Percentiles rank a stretch among this genome's conserved stretches.
phyloP scores from a whole-genome alignment of 2,329 filamentous ascomycete species.

The Fusarium sp. region DNA sequence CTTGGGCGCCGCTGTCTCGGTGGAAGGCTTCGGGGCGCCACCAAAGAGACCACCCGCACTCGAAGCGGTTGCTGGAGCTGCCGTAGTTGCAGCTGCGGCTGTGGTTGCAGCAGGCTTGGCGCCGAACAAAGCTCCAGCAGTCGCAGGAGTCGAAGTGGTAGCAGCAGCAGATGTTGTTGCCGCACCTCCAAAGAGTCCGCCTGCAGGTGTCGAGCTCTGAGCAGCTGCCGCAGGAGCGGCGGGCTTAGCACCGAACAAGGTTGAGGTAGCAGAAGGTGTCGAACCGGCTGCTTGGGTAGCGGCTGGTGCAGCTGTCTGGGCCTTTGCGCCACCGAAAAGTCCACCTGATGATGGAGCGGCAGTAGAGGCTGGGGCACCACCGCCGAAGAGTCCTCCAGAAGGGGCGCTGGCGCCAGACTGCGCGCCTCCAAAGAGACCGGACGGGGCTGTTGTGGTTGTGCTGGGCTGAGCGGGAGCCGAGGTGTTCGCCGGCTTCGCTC shows the following conservation, averaged over 20 bases:
- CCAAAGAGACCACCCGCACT: conserved; percentile 42
- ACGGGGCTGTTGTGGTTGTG: conserved; percentile 32
- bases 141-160: conserved; percentile 44
- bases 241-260: conserved; percentile 57
- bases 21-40: conserved; percentile 35
- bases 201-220: conserved; percentile 50
- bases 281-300: conserved; percentile 37
- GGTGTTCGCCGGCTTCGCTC: conserved; percentile 44
- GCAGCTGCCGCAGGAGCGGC: conserved; percentile 48
- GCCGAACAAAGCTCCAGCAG: conserved; percentile 49
- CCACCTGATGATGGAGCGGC: conserved; percentile 39
- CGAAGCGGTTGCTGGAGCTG: conserved; percentile 43
- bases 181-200: conserved; percentile 50
- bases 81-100: conserved; percentile 37
- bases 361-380: conserved; percentile 44
- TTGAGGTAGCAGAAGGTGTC: conserved; percentile 34
- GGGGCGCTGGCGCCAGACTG: conserved; percentile 45
- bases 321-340: conserved; percentile 37
- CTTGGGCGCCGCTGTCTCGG: conserved; percentile 36
- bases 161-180: conserved; percentile 45
- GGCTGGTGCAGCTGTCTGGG: conserved; percentile 39
- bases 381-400: conserved; percentile 49
- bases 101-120: conserved; percentile 45
- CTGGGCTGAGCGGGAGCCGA: conserved; percentile 30
- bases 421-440: conserved; percentile 50